These are phyloP conservation scores for Skeletonema marinoi DNA, from an alignment of 108 stramenopile genomes.

Conservation along the genomic window DNA sequence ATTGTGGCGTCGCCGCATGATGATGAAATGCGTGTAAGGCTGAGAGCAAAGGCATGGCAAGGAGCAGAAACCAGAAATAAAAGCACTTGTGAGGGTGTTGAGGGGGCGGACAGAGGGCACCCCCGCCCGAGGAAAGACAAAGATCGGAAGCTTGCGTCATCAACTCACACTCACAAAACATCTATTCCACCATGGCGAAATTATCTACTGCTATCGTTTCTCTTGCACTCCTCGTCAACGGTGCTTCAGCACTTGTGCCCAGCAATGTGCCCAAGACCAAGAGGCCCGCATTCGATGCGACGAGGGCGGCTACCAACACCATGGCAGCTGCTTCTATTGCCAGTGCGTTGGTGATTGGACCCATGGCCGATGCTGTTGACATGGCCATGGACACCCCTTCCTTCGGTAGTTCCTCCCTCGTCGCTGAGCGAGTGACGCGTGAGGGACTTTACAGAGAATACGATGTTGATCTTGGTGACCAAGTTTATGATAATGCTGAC, in stretches of 20 bases:
- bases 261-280: slow-evolving; percentile 35
- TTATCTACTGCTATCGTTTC: slow-evolving; percentile 23
- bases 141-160: not conserved
- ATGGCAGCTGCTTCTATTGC: slow-evolving; percentile 42
- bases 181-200: slow-evolving; percentile 43
- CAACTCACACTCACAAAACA: not conserved
- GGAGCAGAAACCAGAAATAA: no score
- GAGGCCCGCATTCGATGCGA: slow-evolving; percentile 29
- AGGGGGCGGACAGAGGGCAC: no score
- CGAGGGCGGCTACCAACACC: slow-evolving; percentile 25
- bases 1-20: no score
- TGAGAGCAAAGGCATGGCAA: no score
- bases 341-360: slow-evolving; percentile 36
- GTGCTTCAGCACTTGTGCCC: slow-evolving; percentile 33
- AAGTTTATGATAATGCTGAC: slow-evolving; percentile 74
- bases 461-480: slow-evolving; percentile 74
- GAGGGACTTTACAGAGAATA: slow-evolving; percentile 86
- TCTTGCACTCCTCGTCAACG: slow-evolving; percentile 23
- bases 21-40: no score
- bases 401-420: slow-evolving; percentile 61
- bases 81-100: no score
- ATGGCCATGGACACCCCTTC: slow-evolving; percentile 39
- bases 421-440: slow-evolving; percentile 74
- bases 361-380: slow-evolving; percentile 65
- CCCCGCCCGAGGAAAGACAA: no score